phyloP scores from a whole-genome alignment of 129 eudicot species.

The Tagetes erecta region DNA sequence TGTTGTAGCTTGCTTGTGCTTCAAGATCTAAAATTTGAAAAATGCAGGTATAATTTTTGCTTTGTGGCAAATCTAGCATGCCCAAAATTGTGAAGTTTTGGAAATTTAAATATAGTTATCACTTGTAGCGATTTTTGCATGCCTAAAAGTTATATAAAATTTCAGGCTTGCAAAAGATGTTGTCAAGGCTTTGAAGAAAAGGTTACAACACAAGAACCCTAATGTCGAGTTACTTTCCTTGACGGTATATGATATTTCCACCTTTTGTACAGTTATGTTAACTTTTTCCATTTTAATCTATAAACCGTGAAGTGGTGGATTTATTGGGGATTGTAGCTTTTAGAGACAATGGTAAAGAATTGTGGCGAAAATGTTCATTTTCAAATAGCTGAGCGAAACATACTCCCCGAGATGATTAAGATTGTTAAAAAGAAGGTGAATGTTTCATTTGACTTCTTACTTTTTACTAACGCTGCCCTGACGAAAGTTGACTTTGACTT shows the following conservation, averaged over 20 bases:
- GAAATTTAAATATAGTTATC: not conserved
- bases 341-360: slow-evolving; percentile 95
- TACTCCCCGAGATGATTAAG: slow-evolving; percentile 83
- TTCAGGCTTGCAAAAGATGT: slow-evolving; percentile 82
- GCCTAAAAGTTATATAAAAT: not conserved
- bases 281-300: not conserved
- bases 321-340: slow-evolving; percentile 50
- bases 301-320: slow-evolving; percentile 13
- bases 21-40: not conserved
- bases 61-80: too few species aligned
- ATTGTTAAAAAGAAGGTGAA: slow-evolving; percentile 73
- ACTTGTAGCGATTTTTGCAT: slow-evolving; percentile 8
- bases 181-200: slow-evolving; percentile 78
- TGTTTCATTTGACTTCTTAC: not conserved
- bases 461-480: not conserved
- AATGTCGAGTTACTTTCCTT: slow-evolving; percentile 81
- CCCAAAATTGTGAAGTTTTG: too few species aligned
- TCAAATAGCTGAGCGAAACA: slow-evolving; percentile 72
- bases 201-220: slow-evolving; percentile 92
- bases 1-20: not conserved
- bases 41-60: not conserved
- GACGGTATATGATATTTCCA: slow-evolving; percentile 52
- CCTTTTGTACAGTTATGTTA: not conserved
- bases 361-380: slow-evolving; percentile 87
- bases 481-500: slow-evolving; percentile 15